A percentile compares a stretch with the other conserved stretches of the same genome.
Evolutionary conservation across 371 early-diverging fungal genomes (phyloP).

Genomic region (Basidiobolus heterosporus): DNA sequence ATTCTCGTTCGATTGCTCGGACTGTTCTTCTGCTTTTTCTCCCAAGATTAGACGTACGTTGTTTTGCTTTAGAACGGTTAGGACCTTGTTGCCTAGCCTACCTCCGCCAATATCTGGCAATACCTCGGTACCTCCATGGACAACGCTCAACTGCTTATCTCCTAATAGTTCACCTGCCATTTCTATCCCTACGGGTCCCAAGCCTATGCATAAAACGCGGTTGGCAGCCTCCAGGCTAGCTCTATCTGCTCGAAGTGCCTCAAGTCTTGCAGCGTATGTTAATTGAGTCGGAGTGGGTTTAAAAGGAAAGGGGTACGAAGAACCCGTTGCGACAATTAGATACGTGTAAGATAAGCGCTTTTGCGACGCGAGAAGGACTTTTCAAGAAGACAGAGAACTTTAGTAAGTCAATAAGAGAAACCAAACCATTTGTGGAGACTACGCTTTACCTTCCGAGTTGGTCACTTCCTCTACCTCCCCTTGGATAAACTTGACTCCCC

Average conservation of each 20-base stretch:
- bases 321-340: conserved; percentile 17
- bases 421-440: too few species aligned
- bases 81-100: conserved; percentile 8
- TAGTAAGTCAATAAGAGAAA: too few species aligned
- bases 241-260: conserved; percentile 11
- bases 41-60: conserved; percentile 7
- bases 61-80: conserved; percentile 7
- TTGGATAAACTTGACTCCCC: conserved; percentile 9
- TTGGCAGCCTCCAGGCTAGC: conserved; percentile 14
- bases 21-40: conserved; percentile 7
- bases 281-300: conserved; percentile 4
- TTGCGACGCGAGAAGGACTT: not conserved
- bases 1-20: conserved; percentile 1
- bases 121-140: conserved; percentile 10
- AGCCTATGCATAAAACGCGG: conserved; percentile 29
- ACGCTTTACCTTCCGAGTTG: conserved; percentile 15
- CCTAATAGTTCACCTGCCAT: conserved; percentile 27
- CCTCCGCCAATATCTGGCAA: conserved; percentile 9
- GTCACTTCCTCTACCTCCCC: conserved; percentile 11
- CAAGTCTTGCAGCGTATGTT: conserved; percentile 6
- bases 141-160: conserved; percentile 20
- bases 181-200: conserved; percentile 33
- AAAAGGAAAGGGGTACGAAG: conserved; percentile 18
- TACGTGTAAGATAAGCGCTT: conserved; percentile 9
- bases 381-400: not conserved